Conservation (phyloP, 2,329 filamentous ascomycete genomes). For the Coleophoma eucalyptorum region DNA sequence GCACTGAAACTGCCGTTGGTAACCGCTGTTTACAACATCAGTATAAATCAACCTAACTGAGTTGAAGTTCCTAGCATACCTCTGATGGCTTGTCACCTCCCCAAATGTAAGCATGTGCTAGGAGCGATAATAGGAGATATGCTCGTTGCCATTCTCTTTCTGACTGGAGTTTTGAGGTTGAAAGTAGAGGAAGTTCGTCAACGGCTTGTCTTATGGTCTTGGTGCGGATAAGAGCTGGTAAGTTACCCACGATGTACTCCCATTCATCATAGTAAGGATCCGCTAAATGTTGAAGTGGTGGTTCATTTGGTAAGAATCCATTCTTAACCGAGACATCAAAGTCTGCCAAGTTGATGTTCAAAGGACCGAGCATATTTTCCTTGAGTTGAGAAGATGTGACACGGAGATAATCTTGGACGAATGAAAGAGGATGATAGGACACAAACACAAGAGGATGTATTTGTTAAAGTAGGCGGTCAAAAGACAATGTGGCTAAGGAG, state of each 20-base stretch:
- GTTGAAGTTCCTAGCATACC: conserved; percentile 37
- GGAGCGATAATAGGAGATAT: conserved; percentile 73
- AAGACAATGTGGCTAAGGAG: too few species aligned
- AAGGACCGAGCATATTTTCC: conserved; percentile 19
- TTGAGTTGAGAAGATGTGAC: neutral
- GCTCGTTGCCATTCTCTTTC: conserved; percentile 78
- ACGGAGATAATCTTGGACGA: too few species aligned
- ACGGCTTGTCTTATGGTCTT: conserved; percentile 61
- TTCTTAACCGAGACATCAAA: conserved; percentile 30
- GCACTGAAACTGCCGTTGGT: conserved; percentile 73
- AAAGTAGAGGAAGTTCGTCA: conserved; percentile 64
- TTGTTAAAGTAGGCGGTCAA: too few species aligned
- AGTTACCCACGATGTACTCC: conserved; percentile 66
- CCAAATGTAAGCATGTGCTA: conserved; percentile 88
- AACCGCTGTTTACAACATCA: conserved; percentile 43
- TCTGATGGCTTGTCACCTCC: conserved; percentile 72
- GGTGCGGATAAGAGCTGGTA: conserved; percentile 64
- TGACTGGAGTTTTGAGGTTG: conserved; percentile 56
- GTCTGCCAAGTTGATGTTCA: conserved; percentile 17
- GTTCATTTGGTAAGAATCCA: conserved; percentile 72
- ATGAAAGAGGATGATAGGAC: too few species aligned
- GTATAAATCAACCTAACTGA: neutral
- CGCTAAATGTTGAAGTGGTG: conserved; percentile 62
- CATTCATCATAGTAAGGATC: conserved; percentile 75
- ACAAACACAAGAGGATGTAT: too few species aligned